A percentile compares a stretch with the other conserved stretches of the same genome.
Evolutionary conservation across 305 asterid species (phyloP).

Genomic region (Solanum hybrid): DNA sequence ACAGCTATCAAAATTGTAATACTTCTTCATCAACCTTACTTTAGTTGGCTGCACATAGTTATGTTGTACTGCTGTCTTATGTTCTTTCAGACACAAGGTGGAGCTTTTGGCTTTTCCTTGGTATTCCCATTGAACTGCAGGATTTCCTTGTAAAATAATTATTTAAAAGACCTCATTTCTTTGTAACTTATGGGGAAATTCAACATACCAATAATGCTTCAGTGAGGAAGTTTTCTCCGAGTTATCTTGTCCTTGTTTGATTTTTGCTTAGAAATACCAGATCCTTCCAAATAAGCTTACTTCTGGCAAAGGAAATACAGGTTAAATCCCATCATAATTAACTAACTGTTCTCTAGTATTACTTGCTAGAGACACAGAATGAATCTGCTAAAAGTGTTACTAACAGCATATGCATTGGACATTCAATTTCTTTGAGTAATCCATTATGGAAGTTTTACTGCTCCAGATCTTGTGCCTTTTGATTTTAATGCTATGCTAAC

Average conservation of each 20-base stretch:
- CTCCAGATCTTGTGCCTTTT: background rate
- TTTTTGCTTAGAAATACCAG: background rate
- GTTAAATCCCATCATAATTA: background rate
- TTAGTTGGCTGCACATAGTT: background rate
- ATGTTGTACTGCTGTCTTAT: background rate
- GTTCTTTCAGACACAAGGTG: background rate
- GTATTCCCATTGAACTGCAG: background rate
- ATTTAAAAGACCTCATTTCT: background rate
- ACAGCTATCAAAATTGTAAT: slow-evolving; percentile 35
- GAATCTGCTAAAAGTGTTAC: background rate
- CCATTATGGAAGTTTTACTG: background rate
- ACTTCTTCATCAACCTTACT: slow-evolving; percentile 5
- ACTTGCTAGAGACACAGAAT: background rate
- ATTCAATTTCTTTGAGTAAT: background rate
- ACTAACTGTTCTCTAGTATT: background rate
- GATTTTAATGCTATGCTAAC: background rate
- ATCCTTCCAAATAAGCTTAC: background rate
- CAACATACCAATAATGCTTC: background rate
- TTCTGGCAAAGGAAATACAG: background rate
- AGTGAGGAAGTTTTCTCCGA: background rate
- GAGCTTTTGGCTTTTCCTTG: background rate
- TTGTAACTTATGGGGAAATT: background rate
- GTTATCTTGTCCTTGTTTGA: background rate
- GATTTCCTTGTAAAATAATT: background rate
- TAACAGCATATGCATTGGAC: background rate